A percentile compares a stretch with the other conserved stretches of the same genome.
phyloP scores from a whole-genome alignment of 441 rosid genomes.

The Kokia cookei region DNA sequence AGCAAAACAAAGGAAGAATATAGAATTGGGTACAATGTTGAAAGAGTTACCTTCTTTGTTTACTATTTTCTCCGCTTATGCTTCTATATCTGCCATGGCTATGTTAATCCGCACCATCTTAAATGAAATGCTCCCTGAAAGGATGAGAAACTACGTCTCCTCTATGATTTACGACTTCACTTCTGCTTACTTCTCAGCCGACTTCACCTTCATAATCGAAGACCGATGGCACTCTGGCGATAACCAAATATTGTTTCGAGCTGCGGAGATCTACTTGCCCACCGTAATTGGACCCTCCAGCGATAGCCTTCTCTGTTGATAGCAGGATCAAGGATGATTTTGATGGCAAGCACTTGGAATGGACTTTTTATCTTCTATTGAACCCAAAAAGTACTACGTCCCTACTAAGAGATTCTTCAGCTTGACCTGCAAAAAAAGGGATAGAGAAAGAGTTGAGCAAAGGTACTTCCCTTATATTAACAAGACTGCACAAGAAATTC shows the following conservation, averaged over 20 bases:
- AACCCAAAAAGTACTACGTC: constrained; percentile 10
- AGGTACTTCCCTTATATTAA: constrained; percentile 21
- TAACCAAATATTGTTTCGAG: constrained; percentile 22
- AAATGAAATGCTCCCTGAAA: constrained; percentile 24
- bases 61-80: constrained; percentile 26
- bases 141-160: constrained; percentile 14
- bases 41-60: constrained; percentile 23
- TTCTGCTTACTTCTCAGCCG: constrained; percentile 9
- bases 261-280: constrained; percentile 25
- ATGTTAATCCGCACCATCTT: constrained; percentile 31
- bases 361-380: constrained; percentile 22
- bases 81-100: constrained; percentile 30
- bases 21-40: constrained; percentile 19
- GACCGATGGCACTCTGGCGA: constrained; percentile 33
- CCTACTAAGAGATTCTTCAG: constrained; percentile 12
- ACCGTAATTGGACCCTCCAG: constrained; percentile 18
- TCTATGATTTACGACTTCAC: neutral
- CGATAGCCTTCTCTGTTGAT: constrained; percentile 13
- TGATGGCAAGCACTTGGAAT: constrained; percentile 15
- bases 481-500: constrained; percentile 5
- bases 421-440: constrained; percentile 17
- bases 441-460: constrained; percentile 10
- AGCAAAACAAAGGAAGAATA: neutral
- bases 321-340: constrained; percentile 17
- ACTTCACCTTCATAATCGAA: constrained; percentile 30